Evolutionary conservation across 768 basidiomycete genomes (phyloP).

Genomic region (Auricularia sp.): DNA sequence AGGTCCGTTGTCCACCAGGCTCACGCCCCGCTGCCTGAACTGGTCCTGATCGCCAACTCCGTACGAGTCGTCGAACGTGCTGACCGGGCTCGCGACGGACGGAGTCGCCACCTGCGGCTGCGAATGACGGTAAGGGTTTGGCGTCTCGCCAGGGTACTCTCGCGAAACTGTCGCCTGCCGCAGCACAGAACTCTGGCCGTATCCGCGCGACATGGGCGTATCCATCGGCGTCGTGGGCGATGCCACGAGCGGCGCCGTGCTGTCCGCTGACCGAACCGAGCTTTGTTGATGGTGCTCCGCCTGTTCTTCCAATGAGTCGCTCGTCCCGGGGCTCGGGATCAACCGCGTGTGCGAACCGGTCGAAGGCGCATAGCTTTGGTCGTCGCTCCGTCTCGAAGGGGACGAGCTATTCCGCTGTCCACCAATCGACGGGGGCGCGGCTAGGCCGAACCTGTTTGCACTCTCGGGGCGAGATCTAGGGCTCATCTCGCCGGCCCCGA

Average conservation of each 20-base stretch:
- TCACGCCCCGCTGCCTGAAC: constrained; percentile 48
- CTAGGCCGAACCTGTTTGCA: not conserved
- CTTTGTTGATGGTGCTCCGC: not conserved
- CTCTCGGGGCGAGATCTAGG: not conserved
- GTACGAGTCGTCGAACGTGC: constrained; percentile 26
- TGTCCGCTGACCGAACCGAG: not conserved
- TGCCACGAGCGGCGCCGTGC: not conserved
- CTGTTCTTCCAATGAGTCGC: not conserved
- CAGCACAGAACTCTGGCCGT: not conserved
- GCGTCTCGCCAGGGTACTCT: constrained; percentile 37
- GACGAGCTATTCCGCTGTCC: not conserved
- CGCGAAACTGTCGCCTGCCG: constrained; percentile 25
- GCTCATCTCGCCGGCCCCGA: not conserved
- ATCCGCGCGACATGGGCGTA: not conserved
- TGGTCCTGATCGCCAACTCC: constrained; percentile 32
- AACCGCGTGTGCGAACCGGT: not conserved
- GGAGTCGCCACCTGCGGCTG: constrained; percentile 27
- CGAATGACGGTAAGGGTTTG: constrained; percentile 49
- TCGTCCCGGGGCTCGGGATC: constrained; percentile 1
- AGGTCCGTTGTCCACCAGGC: constrained; percentile 74
- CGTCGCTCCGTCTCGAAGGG: not conserved
- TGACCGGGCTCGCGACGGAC: constrained; percentile 11
- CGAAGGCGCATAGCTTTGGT: not conserved
- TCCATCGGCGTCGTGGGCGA: not conserved
- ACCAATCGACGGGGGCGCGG: not conserved